A percentile compares a stretch with the other conserved stretches of the same genome.
Conservation (phyloP, 768 basidiomycete species). For the Auricularia heimuer region DNA sequence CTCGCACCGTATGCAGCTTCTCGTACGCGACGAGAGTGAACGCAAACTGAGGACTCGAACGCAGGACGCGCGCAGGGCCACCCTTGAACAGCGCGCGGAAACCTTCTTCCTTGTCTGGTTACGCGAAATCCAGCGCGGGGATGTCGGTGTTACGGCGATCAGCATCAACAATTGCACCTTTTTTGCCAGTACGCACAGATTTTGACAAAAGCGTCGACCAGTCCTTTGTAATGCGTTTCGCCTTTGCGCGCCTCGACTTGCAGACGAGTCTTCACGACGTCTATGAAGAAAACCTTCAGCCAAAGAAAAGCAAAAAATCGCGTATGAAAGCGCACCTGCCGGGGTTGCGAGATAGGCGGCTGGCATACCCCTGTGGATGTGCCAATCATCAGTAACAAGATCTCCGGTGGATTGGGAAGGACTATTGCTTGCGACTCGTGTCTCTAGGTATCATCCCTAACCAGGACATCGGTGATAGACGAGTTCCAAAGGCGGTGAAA, state of each 20-base stretch:
- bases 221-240: slow-evolving; percentile 83
- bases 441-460: not conserved
- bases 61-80: slow-evolving; percentile 75
- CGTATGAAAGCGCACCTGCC: slow-evolving; percentile 44
- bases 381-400: slow-evolving; percentile 6
- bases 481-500: not conserved
- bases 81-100: slow-evolving; percentile 87
- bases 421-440: not conserved
- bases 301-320: slow-evolving; percentile 2
- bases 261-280: slow-evolving; percentile 95
- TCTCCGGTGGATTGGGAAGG: slow-evolving; percentile 10
- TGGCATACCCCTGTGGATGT: slow-evolving; percentile 78
- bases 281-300: slow-evolving; percentile 30
- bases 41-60: slow-evolving; percentile 90
- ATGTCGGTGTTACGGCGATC: not conserved
- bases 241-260: slow-evolving; percentile 90
- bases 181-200: slow-evolving; percentile 52
- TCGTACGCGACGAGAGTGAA: slow-evolving; percentile 82
- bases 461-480: not conserved
- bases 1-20: slow-evolving; percentile 51
- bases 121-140: slow-evolving; percentile 4
- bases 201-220: slow-evolving; percentile 79
- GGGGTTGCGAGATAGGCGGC: slow-evolving; percentile 91
- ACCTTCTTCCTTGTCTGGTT: slow-evolving; percentile 76
- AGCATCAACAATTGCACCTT: not conserved